phyloP scores from a whole-genome alignment of 2,329 filamentous ascomycete species.

The Hypoxylon rubiginosum region DNA sequence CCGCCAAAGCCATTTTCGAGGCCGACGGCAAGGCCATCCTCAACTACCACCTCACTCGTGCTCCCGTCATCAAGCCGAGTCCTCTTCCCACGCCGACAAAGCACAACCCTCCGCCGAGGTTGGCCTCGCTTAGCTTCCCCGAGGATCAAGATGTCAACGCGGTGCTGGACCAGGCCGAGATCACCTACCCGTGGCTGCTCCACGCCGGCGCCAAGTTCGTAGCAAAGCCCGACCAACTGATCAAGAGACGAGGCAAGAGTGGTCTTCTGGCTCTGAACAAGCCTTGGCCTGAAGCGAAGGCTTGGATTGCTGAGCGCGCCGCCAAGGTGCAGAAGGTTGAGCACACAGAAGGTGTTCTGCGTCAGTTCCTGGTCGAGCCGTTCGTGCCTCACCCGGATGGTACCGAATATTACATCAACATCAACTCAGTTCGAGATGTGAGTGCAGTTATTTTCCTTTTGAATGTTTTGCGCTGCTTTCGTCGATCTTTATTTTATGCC shows the following conservation, averaged over 20 bases:
- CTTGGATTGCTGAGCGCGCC: constrained; percentile 93
- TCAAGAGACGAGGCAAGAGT: constrained; percentile 99
- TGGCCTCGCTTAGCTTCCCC: constrained; percentile 93
- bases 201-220: constrained; percentile 89
- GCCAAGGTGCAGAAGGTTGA: constrained; percentile 95
- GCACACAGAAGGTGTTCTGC: constrained; percentile 87
- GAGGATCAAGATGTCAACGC: constrained; percentile 86
- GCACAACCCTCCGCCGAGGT: constrained; percentile 92
- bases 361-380: constrained; percentile 97
- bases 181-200: constrained; percentile 96
- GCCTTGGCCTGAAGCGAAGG: constrained; percentile 92
- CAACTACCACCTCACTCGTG: constrained; percentile 99
- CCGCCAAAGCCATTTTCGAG: constrained; percentile 97
- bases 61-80: constrained; percentile 96
- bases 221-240: constrained; percentile 99
- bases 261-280: constrained; percentile 97
- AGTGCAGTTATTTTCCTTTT: constrained; percentile 60
- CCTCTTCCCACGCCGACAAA: constrained; percentile 85
- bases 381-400: constrained; percentile 96
- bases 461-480: constrained; percentile 24
- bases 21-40: constrained; percentile 99
- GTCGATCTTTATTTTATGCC: constrained; percentile 36
- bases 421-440: constrained; percentile 99
- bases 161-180: constrained; percentile 94
- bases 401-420: constrained; percentile 99